Evolutionary conservation across 1,139 yeast genomes (phyloP), one percentile per base, ranked within the genome.

Genomic region (Suhomyces coccinellae): DNA sequence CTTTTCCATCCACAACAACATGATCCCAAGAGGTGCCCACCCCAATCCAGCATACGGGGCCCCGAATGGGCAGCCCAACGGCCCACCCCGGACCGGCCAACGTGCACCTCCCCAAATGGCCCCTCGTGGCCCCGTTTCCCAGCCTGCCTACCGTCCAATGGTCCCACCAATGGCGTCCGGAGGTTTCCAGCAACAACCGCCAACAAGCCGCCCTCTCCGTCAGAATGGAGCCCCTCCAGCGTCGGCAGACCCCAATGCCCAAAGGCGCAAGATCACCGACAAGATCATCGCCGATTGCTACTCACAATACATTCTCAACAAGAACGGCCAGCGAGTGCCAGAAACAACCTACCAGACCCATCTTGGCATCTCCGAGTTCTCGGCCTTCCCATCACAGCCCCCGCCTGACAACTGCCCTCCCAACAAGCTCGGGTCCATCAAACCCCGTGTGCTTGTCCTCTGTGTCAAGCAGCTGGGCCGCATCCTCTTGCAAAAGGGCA

Each of bases 401-500:
- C 79, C 79, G 3, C 77, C 77, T 2, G 54, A 60, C 1, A 59
- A 64, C 42, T 40, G 64, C 4, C 62, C 67, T 0, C 55, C 61
- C 4, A 49, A 52, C n/a, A 66, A 66, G 49, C 43, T 67, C 17
- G 79, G 79, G 0, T 53, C 66, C 20, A 61, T 70, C 12, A 75
- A 75, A 44, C 63, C 65, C 35, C 59, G 80, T 48, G 62, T 75
- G 14, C 61, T 75, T 42, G 75, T 71, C 6, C 55, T 75, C 15
- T 73, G 79, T 57, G 59, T 65, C 9, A 72, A 71, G 52, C 63
- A 67, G 45, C 60, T 73, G 4, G 95, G 95, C 3, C 70, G 87
- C 22, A 84, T 88, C 36, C 75, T 85, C 46, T 59, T 93, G 24
- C 97, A 90, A 59, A 93, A 93, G 66, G 97, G 96, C 1, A 83